Percentiles rank a stretch among this genome's conserved stretches.
phyloP scores from a whole-genome alignment of 495 filamentous ascomycete species.

The Paragyromitra xinjiangensis region DNA sequence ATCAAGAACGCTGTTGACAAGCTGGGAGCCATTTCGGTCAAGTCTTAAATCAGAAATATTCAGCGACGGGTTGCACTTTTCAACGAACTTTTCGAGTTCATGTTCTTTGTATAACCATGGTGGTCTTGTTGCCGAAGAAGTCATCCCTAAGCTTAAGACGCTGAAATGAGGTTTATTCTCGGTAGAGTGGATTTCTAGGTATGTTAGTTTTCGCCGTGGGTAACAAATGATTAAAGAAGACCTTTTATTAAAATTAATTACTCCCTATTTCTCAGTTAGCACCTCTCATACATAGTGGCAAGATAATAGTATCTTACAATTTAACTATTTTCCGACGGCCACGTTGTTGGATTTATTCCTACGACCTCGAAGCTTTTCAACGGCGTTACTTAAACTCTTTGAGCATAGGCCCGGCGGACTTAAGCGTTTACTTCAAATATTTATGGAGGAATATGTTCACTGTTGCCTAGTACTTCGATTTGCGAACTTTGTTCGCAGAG shows the following conservation, averaged over 20 bases:
- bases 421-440: slow-evolving; percentile 12
- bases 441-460: not conserved
- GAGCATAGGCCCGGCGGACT: not conserved
- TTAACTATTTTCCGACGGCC: not conserved
- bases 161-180: not conserved
- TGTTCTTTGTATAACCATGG: slow-evolving; percentile 40
- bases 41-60: slow-evolving; percentile 23
- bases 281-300: not conserved
- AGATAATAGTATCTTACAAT: slow-evolving; percentile 11
- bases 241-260: not conserved
- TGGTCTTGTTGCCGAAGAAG: slow-evolving; percentile 31
- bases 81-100: slow-evolving; percentile 36
- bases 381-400: not conserved
- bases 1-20: slow-evolving; percentile 43
- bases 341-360: not conserved
- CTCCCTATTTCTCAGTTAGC: slow-evolving; percentile 1
- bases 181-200: not conserved
- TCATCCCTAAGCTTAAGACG: slow-evolving; percentile 5
- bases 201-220: not conserved
- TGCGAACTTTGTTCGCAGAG: slow-evolving; percentile 35
- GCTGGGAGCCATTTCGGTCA: slow-evolving; percentile 41
- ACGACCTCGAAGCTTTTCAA: not conserved
- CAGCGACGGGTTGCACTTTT: slow-evolving; percentile 22
- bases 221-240: not conserved
- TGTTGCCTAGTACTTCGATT: slow-evolving; percentile 8